Evolutionary conservation across 2,329 filamentous ascomycete species (phyloP).

Genomic region (Xylariaceae sp.): DNA sequence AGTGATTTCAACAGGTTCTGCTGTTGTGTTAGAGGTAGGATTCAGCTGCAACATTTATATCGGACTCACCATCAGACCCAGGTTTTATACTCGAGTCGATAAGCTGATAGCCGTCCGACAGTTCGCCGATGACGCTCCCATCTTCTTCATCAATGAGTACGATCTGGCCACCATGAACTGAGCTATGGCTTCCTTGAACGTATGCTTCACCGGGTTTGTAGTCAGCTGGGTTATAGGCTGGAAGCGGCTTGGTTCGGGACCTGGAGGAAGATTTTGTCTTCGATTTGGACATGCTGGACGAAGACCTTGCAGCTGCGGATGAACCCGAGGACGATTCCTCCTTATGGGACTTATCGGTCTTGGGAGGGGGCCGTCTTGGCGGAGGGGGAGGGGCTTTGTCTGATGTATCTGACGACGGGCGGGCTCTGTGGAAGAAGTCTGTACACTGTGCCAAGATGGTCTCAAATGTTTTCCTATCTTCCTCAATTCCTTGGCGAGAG

Average conservation of each 20-base stretch:
- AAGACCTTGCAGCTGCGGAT: conserved; percentile 21
- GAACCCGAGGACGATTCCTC: conserved; percentile 22
- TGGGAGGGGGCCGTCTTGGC: conserved; percentile 63
- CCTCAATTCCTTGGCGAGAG: conserved; percentile 70
- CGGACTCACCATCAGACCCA: conserved; percentile 78
- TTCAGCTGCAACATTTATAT: background rate
- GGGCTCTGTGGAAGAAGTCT: conserved; percentile 83
- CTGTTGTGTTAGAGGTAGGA: conserved; percentile 10
- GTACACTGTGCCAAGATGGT: conserved; percentile 98
- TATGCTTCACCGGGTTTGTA: conserved; percentile 80
- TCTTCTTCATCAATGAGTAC: conserved; percentile 95
- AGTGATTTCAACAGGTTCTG: conserved; percentile 76
- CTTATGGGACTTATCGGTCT: conserved; percentile 30
- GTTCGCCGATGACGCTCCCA: conserved; percentile 88
- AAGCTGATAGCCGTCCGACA: conserved; percentile 76
- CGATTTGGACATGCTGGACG: conserved; percentile 33
- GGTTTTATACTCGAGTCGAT: conserved; percentile 74
- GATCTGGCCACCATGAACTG: conserved; percentile 66
- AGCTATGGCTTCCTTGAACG: conserved; percentile 58
- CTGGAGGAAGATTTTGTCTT: conserved; percentile 29
- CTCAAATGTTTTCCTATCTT: conserved; percentile 94
- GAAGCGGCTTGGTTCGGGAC: conserved; percentile 41
- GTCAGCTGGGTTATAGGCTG: conserved; percentile 74
- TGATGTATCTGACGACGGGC: too few relatives aligned
- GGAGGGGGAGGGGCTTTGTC: too few relatives aligned